Percentiles rank a stretch among this genome's conserved stretches.
Conservation (phyloP, 257 asterid species). For the Solanum corneliomulleri region DNA sequence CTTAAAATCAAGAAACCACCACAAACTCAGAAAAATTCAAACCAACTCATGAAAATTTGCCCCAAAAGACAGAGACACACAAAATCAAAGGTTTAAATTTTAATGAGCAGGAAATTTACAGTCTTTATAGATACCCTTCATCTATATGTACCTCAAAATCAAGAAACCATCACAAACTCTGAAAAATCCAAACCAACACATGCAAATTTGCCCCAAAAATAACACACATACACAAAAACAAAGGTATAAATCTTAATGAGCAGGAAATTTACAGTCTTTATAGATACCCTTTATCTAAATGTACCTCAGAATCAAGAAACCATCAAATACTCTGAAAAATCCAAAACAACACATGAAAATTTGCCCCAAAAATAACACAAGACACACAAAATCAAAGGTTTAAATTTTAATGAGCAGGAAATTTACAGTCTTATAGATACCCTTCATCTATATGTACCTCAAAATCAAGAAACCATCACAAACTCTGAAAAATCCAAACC, state of each 20-base stretch:
- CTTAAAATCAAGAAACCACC: not conserved
- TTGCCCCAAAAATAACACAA: not conserved
- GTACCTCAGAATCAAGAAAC: constrained; percentile 25
- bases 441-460: constrained; percentile 53
- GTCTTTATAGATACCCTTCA: constrained; percentile 36
- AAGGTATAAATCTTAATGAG: not conserved
- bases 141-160: constrained; percentile 40
- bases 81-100: not conserved
- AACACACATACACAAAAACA: not conserved
- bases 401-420: not conserved
- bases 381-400: not conserved
- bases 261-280: not conserved
- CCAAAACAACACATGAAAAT: too few species aligned
- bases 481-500: not conserved
- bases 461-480: not conserved
- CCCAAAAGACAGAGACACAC: not conserved
- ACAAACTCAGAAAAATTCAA: not conserved
- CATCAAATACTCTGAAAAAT: not conserved
- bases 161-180: not conserved
- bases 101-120: not conserved
- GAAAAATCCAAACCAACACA: too few species aligned
- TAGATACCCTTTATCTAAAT: constrained; percentile 24
- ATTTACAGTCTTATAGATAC: not conserved
- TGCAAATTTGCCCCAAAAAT: not conserved
- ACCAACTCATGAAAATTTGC: not conserved